These are phyloP conservation scores for Royoungia palumana DNA, from an alignment of 768 basidiomycete species.

Conservation along the genomic window DNA sequence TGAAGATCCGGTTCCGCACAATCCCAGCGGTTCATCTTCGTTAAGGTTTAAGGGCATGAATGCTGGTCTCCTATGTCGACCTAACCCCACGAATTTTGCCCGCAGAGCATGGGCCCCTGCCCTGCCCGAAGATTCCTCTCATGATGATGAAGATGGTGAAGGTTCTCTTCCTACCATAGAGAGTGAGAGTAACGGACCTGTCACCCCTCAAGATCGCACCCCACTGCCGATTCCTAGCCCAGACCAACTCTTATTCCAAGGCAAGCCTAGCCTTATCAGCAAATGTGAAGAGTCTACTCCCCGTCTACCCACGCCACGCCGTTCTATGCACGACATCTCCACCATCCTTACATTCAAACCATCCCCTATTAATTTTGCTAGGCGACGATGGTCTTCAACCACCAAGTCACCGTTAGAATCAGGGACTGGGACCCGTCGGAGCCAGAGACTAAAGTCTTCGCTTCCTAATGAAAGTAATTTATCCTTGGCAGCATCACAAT, in stretches of 20 bases:
- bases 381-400: conserved; percentile 54
- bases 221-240: conserved; percentile 39
- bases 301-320: conserved; percentile 25
- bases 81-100: conserved; percentile 61
- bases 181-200: conserved; percentile 49
- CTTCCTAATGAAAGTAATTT: conserved; percentile 31
- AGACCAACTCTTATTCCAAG: conserved; percentile 26
- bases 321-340: conserved; percentile 24
- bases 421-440: conserved; percentile 33
- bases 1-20: conserved; percentile 27
- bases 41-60: conserved; percentile 35
- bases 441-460: conserved; percentile 31
- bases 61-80: conserved; percentile 50
- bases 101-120: conserved; percentile 53
- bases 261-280: conserved; percentile 13
- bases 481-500: conserved; percentile 24
- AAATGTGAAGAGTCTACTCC: conserved; percentile 22
- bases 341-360: conserved; percentile 55
- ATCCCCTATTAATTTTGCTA: conserved; percentile 61
- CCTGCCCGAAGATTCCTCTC: conserved; percentile 33
- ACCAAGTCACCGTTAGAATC: conserved; percentile 35
- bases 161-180: conserved; percentile 38
- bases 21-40: conserved; percentile 22
- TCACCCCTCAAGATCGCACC: conserved; percentile 54
- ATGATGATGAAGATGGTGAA: conserved; percentile 29